Base-by-base conservation (phyloP, 2,329 filamentous ascomycete genomes). In the Simplicillium aogashimaense region DNA sequence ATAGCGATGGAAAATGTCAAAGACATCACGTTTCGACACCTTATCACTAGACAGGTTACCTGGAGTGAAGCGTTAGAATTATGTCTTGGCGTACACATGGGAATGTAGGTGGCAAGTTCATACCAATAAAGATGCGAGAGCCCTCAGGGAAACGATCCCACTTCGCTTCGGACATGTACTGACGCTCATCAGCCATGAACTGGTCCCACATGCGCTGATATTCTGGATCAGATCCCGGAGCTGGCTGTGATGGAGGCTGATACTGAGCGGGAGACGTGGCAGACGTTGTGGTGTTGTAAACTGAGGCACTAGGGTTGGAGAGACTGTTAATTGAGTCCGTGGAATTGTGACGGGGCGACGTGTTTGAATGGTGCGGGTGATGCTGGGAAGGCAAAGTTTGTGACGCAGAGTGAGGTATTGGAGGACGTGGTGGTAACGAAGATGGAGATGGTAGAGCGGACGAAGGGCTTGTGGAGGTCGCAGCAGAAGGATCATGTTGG, bases 11-110 rank as follows among this genome's bases (percentile, higher is more conserved):
- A 98, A 97, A 14, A 90, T 73, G 55, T 94, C 83, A 62, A 95
- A 97, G 8, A 97, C 79, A 60, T 97, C 89, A 48, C 84, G 78
- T 63, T 97, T 97, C 7, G 86, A 92, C 12, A 95, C 89, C 55
- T 89, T 82, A 58, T 97, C 90, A 39, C 85, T 90, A 2, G 88
- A 89, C 10, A 98, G 72, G 56, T 97, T 98, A 40, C 89, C 88
- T 86, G 55, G 40, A 57, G n/a, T n/a, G n/a, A 47, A 44, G 42
- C 17, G 40, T 63, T 47, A 65, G 57, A 43, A 46, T 47, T 40
- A 44, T 45, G 49, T 44, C 46, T n/a, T 30, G n/a, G n/a, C n/a
- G n/a, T n/a, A 9, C 29, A 30, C 9, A 30, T 30, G 29, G 9
- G 29, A 30, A 9, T 30, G 29, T 9, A 30, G 29, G n/a, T 9